Percentiles rank a stretch among this genome's conserved stretches.
phyloP scores from a whole-genome alignment of 768 basidiomycete species.

The Macrolepiota dolichaula region DNA sequence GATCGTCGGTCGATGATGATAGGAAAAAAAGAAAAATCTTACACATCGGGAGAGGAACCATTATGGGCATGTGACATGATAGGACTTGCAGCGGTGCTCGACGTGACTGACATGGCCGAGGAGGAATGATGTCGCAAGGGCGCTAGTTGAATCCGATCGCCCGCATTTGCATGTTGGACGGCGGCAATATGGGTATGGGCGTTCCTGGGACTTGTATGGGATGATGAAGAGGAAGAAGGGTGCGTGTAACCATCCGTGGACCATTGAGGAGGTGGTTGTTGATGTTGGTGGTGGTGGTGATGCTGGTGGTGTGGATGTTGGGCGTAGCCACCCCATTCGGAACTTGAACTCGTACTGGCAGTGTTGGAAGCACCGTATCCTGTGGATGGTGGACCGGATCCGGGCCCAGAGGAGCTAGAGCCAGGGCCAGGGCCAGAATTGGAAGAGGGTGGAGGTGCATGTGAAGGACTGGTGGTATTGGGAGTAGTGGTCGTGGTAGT shows the following conservation, averaged over 20 bases:
- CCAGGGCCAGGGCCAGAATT: too few relatives aligned
- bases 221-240: not conserved
- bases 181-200: not conserved
- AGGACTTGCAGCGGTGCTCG: slow-evolving; percentile 12
- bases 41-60: slow-evolving; percentile 8
- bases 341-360: slow-evolving; percentile 6
- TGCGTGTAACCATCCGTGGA: slow-evolving; percentile 6
- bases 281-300: too few relatives aligned
- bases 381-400: slow-evolving; percentile 21
- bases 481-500: slow-evolving; percentile 14
- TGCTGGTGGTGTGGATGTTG: slow-evolving; percentile 17
- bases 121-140: slow-evolving; percentile 36
- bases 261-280: slow-evolving; percentile 14
- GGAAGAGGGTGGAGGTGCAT: slow-evolving; percentile 21
- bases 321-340: slow-evolving; percentile 15
- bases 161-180: not conserved
- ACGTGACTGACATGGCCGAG: not conserved
- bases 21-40: not conserved
- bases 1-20: slow-evolving; percentile 3
- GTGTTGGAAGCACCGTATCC: slow-evolving; percentile 14
- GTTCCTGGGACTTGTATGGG: not conserved
- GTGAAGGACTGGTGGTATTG: slow-evolving; percentile 20
- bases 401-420: too few relatives aligned
- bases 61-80: slow-evolving; percentile 11
- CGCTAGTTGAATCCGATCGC: slow-evolving; percentile 53